A percentile compares a stretch with the other conserved stretches of the same genome.
Evolutionary conservation across 1,284 basidiomycete species (phyloP).

Genomic region (Puccinia hordei): DNA sequence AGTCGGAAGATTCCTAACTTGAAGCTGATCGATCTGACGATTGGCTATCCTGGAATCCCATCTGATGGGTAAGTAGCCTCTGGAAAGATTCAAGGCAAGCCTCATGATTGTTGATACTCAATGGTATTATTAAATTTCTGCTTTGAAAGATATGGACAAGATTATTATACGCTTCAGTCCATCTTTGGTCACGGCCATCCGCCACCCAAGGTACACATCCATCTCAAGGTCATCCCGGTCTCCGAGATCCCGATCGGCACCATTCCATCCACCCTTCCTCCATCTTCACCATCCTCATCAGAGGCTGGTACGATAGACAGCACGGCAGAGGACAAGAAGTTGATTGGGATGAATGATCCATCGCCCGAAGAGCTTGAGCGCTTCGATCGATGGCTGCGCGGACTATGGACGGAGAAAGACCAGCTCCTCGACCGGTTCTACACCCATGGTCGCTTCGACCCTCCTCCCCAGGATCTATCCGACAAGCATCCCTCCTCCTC

Average conservation of each 20-base stretch:
- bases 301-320: slow-evolving; percentile 52
- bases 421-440: slow-evolving; percentile 55
- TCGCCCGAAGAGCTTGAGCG: slow-evolving; percentile 54
- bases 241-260: slow-evolving; percentile 28
- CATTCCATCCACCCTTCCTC: not conserved
- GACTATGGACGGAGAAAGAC: slow-evolving; percentile 56
- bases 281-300: slow-evolving; percentile 18
- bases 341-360: slow-evolving; percentile 32
- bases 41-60: slow-evolving; percentile 79
- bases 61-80: slow-evolving; percentile 59
- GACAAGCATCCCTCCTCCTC: not conserved
- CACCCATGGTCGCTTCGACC: slow-evolving; percentile 51
- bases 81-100: too few relatives aligned
- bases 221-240: slow-evolving; percentile 65
- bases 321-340: too few relatives aligned
- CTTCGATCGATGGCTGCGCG: slow-evolving; percentile 56
- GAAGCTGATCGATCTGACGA: slow-evolving; percentile 81
- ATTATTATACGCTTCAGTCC: slow-evolving; percentile 81
- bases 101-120: too few relatives aligned
- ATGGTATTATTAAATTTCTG: too few relatives aligned
- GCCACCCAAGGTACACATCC: slow-evolving; percentile 83
- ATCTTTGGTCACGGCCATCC: slow-evolving; percentile 80
- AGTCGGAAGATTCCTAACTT: slow-evolving; percentile 74
- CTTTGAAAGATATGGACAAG: slow-evolving; percentile 72
- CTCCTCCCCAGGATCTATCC: not conserved